Base-by-base conservation (phyloP, 208 protist genomes). In the Acanthamoeba sp. region DNA sequence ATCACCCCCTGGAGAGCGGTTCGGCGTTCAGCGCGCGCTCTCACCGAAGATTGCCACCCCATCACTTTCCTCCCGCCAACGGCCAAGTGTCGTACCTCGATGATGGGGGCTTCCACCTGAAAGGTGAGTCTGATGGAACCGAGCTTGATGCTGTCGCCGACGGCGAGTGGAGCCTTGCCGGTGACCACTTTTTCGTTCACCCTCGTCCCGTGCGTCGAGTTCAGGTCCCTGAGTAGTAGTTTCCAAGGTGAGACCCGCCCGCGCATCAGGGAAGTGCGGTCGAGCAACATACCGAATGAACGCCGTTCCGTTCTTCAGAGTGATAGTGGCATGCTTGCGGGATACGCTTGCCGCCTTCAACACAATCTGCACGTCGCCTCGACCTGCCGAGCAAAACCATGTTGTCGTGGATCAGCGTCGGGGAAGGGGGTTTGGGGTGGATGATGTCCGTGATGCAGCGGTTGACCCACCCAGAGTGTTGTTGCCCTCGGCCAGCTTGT, bases 161-260 rank as follows among this genome's bases (percentile, higher is more conserved):
- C 69, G 10, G 36, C 34, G 7, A 80, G 69, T 14, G 32, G 69
- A 14, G 36, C 38, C 69, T 80, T 80, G 69, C 36, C 69, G 18
- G 69, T 80, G 9, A 80, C 38, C 16, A 80, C 69, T 18, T 80
- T 80, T 18, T 80, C 69, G 69, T 80, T 80, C 38, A 80, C 69
- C 34, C 69, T 24, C 69, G 69, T 80, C 16, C 69, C 69, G 36
- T 80, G 69, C 36, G 69, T 80, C 36, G 69, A 80, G 24, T 80
- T 80, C 69, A 80, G 38, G 24, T 80, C 69, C 7, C 69, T 80
- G 20, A 2, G 48, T 10, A 48, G 29, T 3, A 73, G 0, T 73
- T 20, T n/a, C n/a, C n/a, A n/a, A n/a, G 29, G 45, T 18, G 4
- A 40, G n/a, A 24, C 64, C 36, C 34, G 6, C 64, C 6, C 3